These are phyloP conservation scores for Camellia oleifera DNA, from an alignment of 179 eudicot genomes.

Conservation along the genomic window DNA sequence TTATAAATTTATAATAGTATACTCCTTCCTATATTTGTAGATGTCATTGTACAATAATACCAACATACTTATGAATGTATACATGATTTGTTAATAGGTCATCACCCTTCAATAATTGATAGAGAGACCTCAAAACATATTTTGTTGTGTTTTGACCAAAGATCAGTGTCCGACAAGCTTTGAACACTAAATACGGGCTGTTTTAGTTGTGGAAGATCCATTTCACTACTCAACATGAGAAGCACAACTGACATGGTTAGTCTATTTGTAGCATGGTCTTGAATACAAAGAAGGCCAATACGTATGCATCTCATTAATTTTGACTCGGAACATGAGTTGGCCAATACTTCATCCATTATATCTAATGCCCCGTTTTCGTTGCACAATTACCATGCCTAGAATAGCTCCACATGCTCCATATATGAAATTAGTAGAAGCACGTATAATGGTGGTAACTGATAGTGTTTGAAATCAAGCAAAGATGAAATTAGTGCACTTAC, in stretches of 20 bases:
- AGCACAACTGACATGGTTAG: conserved; percentile 31
- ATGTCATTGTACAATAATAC: no score
- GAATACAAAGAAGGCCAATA: conserved; percentile 37
- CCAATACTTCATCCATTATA: conserved; percentile 23
- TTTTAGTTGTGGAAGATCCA: conserved; percentile 34
- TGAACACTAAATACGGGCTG: conserved; percentile 25
- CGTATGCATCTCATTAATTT: conserved; percentile 33
- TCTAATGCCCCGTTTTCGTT: conserved; percentile 19
- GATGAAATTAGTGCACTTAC: background rate
- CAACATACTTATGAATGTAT: no score
- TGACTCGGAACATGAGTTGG: conserved; percentile 7
- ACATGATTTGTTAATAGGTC: no score
- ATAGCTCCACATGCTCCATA: background rate
- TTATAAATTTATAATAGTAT: no score
- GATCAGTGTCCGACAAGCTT: background rate
- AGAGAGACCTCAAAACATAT: conserved; percentile 2
- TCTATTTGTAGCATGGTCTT: conserved; percentile 28
- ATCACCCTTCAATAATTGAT: no score
- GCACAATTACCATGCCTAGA: conserved; percentile 37
- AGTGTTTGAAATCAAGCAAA: background rate
- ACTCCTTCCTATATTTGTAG: no score
- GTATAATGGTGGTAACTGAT: background rate
- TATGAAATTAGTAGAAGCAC: background rate
- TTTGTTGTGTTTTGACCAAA: background rate
- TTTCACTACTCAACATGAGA: conserved; percentile 34